These are phyloP conservation scores for Quillaja saponaria DNA, from an alignment of 306 rosid genomes.

Conservation along the genomic window DNA sequence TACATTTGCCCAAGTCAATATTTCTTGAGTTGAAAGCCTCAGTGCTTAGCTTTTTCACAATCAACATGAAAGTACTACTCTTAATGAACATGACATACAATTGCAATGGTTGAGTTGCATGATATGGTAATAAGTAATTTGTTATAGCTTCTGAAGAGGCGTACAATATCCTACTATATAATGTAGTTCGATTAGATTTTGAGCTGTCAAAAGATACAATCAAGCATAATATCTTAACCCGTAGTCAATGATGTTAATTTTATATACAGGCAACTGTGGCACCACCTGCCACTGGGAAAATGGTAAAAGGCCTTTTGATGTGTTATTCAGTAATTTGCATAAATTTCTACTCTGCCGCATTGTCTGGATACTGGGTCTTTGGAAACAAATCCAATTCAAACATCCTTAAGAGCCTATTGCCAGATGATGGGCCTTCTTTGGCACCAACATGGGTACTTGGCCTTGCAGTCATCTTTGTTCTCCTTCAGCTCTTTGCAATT, in stretches of 20 bases:
- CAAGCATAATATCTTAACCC: not conserved
- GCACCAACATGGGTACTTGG: constrained; percentile 90
- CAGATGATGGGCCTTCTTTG: constrained; percentile 72
- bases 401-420: constrained; percentile 69
- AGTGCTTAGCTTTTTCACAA: not conserved
- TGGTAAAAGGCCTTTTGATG: constrained; percentile 88
- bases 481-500: constrained; percentile 93
- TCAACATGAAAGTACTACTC: too few species aligned
- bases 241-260: constrained; percentile 5
- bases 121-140: too few species aligned
- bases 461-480: constrained; percentile 73
- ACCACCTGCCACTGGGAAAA: constrained; percentile 95
- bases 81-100: too few species aligned
- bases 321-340: constrained; percentile 71
- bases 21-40: not conserved
- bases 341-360: constrained; percentile 81
- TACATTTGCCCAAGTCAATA: too few species aligned
- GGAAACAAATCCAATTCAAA: constrained; percentile 79
- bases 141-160: too few species aligned
- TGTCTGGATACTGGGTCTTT: constrained; percentile 83
- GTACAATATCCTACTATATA: too few species aligned
- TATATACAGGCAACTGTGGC: constrained; percentile 86
- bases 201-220: not conserved
- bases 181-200: too few species aligned
- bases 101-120: too few species aligned